Evolutionary conservation across 2,329 filamentous ascomycete genomes (phyloP).

Genomic region (Sporothrix dimorphospora): DNA sequence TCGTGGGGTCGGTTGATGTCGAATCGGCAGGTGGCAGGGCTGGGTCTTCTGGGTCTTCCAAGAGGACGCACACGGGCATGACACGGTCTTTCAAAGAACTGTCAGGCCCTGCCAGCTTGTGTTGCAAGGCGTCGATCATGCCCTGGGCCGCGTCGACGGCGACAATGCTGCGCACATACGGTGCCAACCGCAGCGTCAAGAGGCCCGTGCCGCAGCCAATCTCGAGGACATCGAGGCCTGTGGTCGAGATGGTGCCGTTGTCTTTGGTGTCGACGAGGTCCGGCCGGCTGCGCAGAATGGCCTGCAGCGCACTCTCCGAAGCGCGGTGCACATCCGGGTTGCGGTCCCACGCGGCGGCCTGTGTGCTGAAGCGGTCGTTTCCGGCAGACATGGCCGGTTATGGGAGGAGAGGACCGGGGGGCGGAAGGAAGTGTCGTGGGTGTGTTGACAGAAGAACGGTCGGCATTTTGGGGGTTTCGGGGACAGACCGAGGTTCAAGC

Average conservation of each 20-base stretch:
- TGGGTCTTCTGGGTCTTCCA: conserved; percentile 54
- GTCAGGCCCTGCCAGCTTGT: conserved; percentile 44
- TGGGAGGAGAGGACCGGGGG: not conserved
- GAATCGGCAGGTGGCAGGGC: conserved; percentile 43
- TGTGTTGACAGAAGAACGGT: not conserved
- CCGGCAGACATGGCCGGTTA: conserved; percentile 29
- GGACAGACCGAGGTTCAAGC: not conserved
- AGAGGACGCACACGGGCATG: conserved; percentile 49
- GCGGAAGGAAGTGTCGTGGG: not conserved
- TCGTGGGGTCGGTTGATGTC: not conserved
- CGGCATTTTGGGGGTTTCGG: not conserved
- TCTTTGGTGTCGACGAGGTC: conserved; percentile 35
- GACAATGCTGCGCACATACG: conserved; percentile 51
- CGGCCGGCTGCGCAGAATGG: conserved; percentile 48
- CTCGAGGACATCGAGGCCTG: conserved; percentile 53
- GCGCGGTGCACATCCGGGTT: conserved; percentile 54
- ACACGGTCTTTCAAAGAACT: conserved; percentile 45
- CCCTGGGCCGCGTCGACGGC: conserved; percentile 58
- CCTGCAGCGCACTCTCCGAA: conserved; percentile 48
- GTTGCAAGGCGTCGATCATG: conserved; percentile 56
- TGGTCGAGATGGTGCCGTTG: not conserved
- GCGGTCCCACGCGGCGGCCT: conserved; percentile 58
- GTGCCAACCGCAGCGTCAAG: conserved; percentile 54
- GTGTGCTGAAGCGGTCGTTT: conserved; percentile 57
- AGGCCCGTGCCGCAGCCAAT: conserved; percentile 61